Evolutionary conservation across 2,329 filamentous ascomycete species (phyloP), one percentile per base, ranked within the genome.

Genomic region (Beauveria brongniartii): DNA sequence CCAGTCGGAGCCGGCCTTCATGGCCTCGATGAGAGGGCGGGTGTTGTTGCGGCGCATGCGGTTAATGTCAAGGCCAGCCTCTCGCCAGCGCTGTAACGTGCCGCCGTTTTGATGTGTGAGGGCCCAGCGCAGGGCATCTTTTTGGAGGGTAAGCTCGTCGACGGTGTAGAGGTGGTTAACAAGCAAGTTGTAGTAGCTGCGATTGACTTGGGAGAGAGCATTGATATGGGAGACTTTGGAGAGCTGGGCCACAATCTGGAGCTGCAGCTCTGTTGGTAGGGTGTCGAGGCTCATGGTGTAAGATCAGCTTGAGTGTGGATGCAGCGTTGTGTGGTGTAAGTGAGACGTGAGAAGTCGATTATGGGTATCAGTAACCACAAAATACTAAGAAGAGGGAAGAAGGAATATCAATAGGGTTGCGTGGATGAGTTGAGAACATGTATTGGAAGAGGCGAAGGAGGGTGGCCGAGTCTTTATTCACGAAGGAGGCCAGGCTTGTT

Each of bases 131-230:
- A 59, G 22, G 57, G 57, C 57, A 22, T 59, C 57, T 47, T 59
- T 59, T 34, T 59, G 57, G 2, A 59, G 50, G 20, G 57, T 59
- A 22, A 59, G 57, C 48, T 59, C 57, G 28, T 59, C 57, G 48
- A 59, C 57, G 26, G 50, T 59, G 50, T 59, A 59, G 48, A 59
- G 57, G 50, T 59, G 57, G 50, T 59, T 54, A 20, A 59, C 26
- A 50, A 59, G 57, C n/a, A 59, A 14, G 20, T 53, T 40, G 50
- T 59, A 59, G 50, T 59, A 59, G 57, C 48, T 30, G n/a, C 57
- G 57, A 28, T 59, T 43, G 40, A 59, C 57, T 20, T 59, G 57
- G 10, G 48, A 59, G 48, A 59, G 57, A 18, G 57, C 26, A 20
- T 59, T 59, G 48, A 59, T 59, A 41, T 59, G 50, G 7, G 57